These are phyloP conservation scores for Musa acuminata DNA, from an alignment of 176 grass and related monocot genomes.

Conservation along the genomic window DNA sequence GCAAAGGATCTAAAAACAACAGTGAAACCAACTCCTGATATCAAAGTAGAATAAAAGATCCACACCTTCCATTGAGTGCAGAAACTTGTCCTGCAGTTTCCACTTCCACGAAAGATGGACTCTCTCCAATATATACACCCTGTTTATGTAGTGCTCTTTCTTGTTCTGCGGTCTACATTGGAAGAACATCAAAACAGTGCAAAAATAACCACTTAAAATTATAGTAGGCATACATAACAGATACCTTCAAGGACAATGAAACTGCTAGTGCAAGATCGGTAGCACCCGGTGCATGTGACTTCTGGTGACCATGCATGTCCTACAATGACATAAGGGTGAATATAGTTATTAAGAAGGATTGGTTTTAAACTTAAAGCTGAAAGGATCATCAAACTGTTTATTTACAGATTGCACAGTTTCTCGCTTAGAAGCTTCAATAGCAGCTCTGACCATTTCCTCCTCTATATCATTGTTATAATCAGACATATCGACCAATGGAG, in stretches of 20 bases:
- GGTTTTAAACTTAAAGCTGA: constrained; percentile 20
- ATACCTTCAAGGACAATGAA: constrained; percentile 60
- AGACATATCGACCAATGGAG: constrained; percentile 32
- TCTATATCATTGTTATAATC: constrained; percentile 89
- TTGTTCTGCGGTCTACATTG: constrained; percentile 35
- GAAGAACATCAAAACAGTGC: constrained; percentile 17
- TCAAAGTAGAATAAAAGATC: constrained; percentile 20
- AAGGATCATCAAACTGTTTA: constrained; percentile 16
- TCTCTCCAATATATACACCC: constrained; percentile 26
- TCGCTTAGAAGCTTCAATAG: constrained; percentile 90
- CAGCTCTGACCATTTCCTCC: constrained; percentile 87
- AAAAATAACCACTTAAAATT: constrained; percentile 12
- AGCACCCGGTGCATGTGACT: constrained; percentile 26
- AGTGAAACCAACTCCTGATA: too few relatives aligned
- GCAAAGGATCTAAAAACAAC: too few relatives aligned
- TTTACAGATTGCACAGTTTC: constrained; percentile 35
- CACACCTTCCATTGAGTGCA: constrained; percentile 42
- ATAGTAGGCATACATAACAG: constrained; percentile 15
- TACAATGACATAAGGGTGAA: constrained; percentile 13
- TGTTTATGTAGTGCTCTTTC: constrained; percentile 43
- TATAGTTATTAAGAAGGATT: constrained; percentile 14
- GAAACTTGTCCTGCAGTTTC: constrained; percentile 22
- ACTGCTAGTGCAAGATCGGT: constrained; percentile 44
- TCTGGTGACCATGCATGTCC: constrained; percentile 26
- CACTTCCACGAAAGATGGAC: constrained; percentile 41